Evolutionary conservation across 2,329 filamentous ascomycete genomes (phyloP), one percentile per base, ranked within the genome.

Genomic region (Byssoonygena ceratinophila): DNA sequence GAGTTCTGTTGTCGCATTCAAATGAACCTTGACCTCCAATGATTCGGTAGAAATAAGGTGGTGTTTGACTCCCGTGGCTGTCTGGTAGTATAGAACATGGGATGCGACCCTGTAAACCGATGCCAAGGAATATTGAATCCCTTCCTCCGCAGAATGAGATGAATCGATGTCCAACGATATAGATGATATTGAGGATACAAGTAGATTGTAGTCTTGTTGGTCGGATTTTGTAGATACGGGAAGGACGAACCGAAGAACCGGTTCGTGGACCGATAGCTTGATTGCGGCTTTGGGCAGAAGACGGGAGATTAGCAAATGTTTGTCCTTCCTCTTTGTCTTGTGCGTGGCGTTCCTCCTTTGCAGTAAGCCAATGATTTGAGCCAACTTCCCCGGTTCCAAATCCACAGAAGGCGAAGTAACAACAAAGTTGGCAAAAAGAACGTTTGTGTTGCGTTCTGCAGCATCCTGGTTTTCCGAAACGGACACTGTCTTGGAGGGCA

Each of bases 231-330:
- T 80, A 57, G 92, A 80, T 0, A 91, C 83, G 4, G 90, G 90
- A 3, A 98, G 74, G 6, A 90, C 82, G 58, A 98, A 90, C 60
- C 94, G 83, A 57, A 97, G 67, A 14, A 98, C 94, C 1, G 92
- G 92, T 65, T 98, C 92, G 63, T 98, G 92, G 70, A 98, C 85
- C 0, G 92, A 96, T 37, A 97, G 82, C 64, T 97, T 98, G 67
- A 97, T 85, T 62, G 80, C 94, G 0, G 91, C 86, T 71, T 97
- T 97, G 1, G 92, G 92, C 7, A 98, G 74, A 2, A 97, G 77
- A n/a, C 87, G 82, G 12, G 91, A 95, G 27, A 98, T 84, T 31
- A 98, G 73, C 51, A 81, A 77, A 59, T 89, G 71, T 18, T 67
- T 70, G 37, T 64, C 64, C 51, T 74, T 76, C 59, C 74, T 75